Percentiles rank a stretch among this genome's conserved stretches.
Evolutionary conservation across 148 eudicot species (phyloP).

Genomic region (Vaccinium darrowii): DNA sequence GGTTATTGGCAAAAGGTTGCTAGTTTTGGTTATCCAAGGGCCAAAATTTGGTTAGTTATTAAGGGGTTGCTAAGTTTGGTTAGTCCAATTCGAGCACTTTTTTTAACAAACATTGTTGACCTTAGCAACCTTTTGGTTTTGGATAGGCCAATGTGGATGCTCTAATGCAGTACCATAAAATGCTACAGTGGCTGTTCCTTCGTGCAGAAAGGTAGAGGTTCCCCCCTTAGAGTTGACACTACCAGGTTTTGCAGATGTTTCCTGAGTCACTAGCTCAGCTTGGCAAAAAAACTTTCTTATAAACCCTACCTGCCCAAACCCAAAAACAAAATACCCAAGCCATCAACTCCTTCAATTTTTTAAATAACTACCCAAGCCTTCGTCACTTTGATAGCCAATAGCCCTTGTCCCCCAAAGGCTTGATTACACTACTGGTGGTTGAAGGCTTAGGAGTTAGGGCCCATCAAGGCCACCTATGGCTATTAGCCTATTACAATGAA

Average conservation of each 20-base stretch:
- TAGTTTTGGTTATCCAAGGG: too few relatives aligned
- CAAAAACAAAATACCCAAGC: constrained; percentile 1
- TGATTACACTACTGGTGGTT: not conserved
- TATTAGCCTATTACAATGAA: not conserved
- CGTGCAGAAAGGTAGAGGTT: not conserved
- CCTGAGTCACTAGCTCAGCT: not conserved
- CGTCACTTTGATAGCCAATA: not conserved
- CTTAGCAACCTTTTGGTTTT: too few relatives aligned
- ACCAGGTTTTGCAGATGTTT: not conserved
- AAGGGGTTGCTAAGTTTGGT: too few relatives aligned
- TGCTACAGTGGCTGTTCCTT: not conserved
- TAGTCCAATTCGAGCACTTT: too few relatives aligned
- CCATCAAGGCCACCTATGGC: not conserved
- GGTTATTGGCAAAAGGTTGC: too few relatives aligned
- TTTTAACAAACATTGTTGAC: too few relatives aligned
- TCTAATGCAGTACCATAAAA: not conserved
- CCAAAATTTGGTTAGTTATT: too few relatives aligned
- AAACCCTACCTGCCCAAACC: not conserved
- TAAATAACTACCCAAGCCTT: not conserved
- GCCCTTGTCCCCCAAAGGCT: not conserved
- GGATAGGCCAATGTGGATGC: too few relatives aligned
- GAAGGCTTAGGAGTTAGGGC: not conserved
- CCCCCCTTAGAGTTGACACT: not conserved
- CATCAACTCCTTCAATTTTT: not conserved
- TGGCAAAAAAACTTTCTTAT: not conserved